A percentile compares a stretch with the other conserved stretches of the same genome.
Conservation (phyloP, 371 early-diverging fungal genomes). For the Mortierella sp. region DNA sequence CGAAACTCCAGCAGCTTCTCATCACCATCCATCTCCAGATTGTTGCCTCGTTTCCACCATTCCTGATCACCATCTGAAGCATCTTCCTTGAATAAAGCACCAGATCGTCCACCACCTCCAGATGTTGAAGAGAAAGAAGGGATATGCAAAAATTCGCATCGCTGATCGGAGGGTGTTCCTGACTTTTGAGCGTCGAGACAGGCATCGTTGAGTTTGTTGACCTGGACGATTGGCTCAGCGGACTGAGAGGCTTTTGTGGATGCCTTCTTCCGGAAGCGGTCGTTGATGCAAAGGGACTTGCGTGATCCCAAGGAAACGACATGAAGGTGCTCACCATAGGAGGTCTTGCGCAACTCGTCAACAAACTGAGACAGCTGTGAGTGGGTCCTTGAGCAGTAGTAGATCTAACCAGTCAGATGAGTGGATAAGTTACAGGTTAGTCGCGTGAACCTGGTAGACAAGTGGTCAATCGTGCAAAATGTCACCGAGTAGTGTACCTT, state of each 20-base stretch:
- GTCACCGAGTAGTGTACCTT: constrained; percentile 64
- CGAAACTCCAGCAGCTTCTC: constrained; percentile 67
- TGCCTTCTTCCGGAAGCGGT: constrained; percentile 66
- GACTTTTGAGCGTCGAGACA: constrained; percentile 54
- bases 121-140: constrained; percentile 23
- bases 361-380: constrained; percentile 96
- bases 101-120: constrained; percentile 5
- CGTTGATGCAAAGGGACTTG: constrained; percentile 87
- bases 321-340: constrained; percentile 68
- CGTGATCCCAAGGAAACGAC: constrained; percentile 90
- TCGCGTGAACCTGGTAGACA: too few relatives aligned
- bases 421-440: not conserved
- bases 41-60: constrained; percentile 18
- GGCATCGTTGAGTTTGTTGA: constrained; percentile 48
- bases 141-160: constrained; percentile 42
- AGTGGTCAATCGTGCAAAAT: not conserved
- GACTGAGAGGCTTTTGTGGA: constrained; percentile 61
- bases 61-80: not conserved
- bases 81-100: not conserved
- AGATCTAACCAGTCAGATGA: constrained; percentile 63
- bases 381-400: constrained; percentile 92
- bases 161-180: constrained; percentile 36
- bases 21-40: constrained; percentile 18
- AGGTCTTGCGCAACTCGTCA: constrained; percentile 87
- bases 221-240: constrained; percentile 21